Conservation (phyloP, 176 grass and related monocot species). For the Poa pratensis region DNA sequence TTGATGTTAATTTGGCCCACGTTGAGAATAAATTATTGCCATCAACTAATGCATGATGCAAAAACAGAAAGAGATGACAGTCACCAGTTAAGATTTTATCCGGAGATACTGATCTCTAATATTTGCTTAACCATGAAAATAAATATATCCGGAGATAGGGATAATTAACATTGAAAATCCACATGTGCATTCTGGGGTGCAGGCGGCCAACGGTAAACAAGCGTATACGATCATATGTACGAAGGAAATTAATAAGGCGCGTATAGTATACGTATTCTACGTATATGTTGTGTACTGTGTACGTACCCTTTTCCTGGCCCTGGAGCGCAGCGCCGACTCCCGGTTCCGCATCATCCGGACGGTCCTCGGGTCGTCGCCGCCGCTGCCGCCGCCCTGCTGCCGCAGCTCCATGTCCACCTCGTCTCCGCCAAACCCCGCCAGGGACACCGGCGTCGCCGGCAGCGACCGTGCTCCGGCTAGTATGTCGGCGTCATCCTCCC, state of each 20-base stretch:
- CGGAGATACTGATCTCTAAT: too few relatives aligned
- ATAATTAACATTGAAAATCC: too few relatives aligned
- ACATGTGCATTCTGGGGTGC: too few relatives aligned
- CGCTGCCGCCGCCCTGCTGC: conserved; percentile 32
- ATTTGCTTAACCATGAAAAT: too few relatives aligned
- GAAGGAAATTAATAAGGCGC: not conserved
- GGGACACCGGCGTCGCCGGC: conserved; percentile 50
- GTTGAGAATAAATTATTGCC: too few relatives aligned
- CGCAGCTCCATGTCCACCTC: conserved; percentile 55
- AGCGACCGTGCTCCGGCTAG: conserved; percentile 21
- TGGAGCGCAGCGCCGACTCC: conserved; percentile 60
- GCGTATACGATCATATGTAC: not conserved
- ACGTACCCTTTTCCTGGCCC: conserved; percentile 63
- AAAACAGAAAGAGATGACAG: too few relatives aligned
- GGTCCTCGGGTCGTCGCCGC: conserved; percentile 46
- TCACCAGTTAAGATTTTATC: too few relatives aligned
- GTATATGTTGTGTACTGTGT: not conserved
- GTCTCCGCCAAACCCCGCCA: conserved; percentile 37
- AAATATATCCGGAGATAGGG: too few relatives aligned
- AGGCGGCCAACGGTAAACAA: too few relatives aligned
- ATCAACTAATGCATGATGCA: too few relatives aligned
- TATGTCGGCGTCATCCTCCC: conserved; percentile 32
- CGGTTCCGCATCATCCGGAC: conserved; percentile 60
- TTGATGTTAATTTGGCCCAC: too few relatives aligned
- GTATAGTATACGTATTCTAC: not conserved